phyloP scores from a whole-genome alignment of 2,329 filamentous ascomycete species.

The Penicillium sp. region DNA sequence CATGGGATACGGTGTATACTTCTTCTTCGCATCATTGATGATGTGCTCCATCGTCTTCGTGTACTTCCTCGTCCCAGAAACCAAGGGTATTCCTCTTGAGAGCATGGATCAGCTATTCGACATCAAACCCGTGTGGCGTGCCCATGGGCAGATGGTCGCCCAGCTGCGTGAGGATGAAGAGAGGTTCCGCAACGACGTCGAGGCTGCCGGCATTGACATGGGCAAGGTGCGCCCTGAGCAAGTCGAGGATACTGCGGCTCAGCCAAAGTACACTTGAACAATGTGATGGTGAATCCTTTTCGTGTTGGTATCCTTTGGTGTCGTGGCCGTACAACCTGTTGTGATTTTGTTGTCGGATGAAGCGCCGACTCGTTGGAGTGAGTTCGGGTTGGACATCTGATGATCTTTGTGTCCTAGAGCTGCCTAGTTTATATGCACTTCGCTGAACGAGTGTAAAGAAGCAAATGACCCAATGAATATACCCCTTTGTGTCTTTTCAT shows the following conservation, averaged over 20 bases:
- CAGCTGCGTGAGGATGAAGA: conserved; percentile 38
- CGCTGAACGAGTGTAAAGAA: conserved; percentile 1
- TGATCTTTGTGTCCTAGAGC: neutral
- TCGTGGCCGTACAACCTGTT: neutral
- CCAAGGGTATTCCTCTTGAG: conserved; percentile 64
- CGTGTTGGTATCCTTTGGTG: neutral
- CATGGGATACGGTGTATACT: conserved; percentile 61
- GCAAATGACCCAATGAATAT: conserved; percentile 1
- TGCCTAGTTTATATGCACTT: neutral
- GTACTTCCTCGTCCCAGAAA: conserved; percentile 64
- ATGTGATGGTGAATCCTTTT: neutral
- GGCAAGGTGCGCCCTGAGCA: conserved; percentile 20
- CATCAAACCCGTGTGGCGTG: conserved; percentile 37
- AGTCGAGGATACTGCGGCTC: conserved; percentile 15
- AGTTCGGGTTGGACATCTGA: neutral
- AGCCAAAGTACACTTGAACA: conserved; percentile 19
- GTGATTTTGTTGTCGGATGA: neutral
- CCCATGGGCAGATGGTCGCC: conserved; percentile 35
- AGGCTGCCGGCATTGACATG: conserved; percentile 20
- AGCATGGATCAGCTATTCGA: conserved; percentile 62
- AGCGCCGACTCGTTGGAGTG: neutral
- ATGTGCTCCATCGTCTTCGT: conserved; percentile 58
- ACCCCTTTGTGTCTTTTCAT: neutral
- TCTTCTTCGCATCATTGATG: conserved; percentile 66
- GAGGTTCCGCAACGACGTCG: conserved; percentile 32